Percentiles rank a stretch among this genome's conserved stretches.
Conservation (phyloP, 495 filamentous ascomycete species). For the Tricharina praecox region DNA sequence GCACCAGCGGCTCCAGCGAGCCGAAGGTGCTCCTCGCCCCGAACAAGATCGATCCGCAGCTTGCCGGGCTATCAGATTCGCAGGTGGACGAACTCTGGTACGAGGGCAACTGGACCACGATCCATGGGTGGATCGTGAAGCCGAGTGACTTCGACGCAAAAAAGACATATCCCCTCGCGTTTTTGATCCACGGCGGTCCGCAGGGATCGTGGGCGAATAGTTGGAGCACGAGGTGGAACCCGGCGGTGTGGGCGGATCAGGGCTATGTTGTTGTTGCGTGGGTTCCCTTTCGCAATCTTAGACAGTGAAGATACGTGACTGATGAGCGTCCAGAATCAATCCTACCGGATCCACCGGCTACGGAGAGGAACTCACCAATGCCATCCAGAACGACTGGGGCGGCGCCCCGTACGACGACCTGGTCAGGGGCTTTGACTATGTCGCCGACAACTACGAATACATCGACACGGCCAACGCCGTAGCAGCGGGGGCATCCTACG, state of each 20-base stretch:
- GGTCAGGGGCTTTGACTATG: constrained; percentile 59
- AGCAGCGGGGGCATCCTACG: constrained; percentile 67
- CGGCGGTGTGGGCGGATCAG: constrained; percentile 76
- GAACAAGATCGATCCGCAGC: constrained; percentile 25
- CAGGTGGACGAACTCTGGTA: constrained; percentile 62
- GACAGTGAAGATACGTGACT: too few species aligned
- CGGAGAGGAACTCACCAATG: constrained; percentile 62
- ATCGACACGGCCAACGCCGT: constrained; percentile 63
- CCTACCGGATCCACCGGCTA: constrained; percentile 77
- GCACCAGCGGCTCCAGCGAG: constrained; percentile 37
- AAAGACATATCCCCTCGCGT: constrained; percentile 65
- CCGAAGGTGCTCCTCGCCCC: constrained; percentile 27
- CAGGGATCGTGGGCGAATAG: constrained; percentile 70
- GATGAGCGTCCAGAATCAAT: constrained; percentile 48
- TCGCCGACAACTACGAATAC: constrained; percentile 50
- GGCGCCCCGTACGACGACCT: constrained; percentile 30
- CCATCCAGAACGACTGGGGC: constrained; percentile 58
- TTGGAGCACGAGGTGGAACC: constrained; percentile 87
- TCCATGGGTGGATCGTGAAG: constrained; percentile 69
- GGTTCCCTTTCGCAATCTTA: too few species aligned
- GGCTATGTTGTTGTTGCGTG: constrained; percentile 57
- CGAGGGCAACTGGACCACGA: constrained; percentile 40
- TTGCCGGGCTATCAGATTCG: constrained; percentile 42
- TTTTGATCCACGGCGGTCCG: constrained; percentile 76
- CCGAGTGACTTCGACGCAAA: constrained; percentile 57